Base-by-base conservation (phyloP, 2,329 filamentous ascomycete species). In the Xylariomycetidae sp. region DNA sequence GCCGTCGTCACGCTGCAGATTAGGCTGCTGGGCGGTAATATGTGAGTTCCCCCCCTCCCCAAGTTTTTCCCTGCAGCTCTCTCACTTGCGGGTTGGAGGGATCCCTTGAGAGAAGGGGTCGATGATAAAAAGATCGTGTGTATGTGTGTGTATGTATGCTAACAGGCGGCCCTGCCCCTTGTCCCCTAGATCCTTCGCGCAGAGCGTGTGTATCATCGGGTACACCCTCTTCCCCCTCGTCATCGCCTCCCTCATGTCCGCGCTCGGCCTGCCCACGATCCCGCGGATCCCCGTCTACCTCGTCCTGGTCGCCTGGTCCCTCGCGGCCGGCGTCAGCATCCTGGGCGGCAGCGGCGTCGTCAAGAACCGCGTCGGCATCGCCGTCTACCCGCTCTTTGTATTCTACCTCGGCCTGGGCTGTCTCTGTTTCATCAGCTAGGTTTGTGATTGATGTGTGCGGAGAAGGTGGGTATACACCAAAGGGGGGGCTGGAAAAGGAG, bases 171-270 rank as follows among this genome's bases (percentile, higher is more conserved):
- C n/a, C n/a, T n/a, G n/a, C n/a, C n/a, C n/a, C n/a, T n/a, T n/a
- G n/a, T n/a, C n/a, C n/a, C n/a, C n/a, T n/a, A n/a, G n/a, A n/a
- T 96, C 92, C 13, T 98, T 98, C 61, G 92, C 94, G 55, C 92
- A 98, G 63, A 94, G 88, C 37, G 78, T 98, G 48, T 97, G 89
- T 62, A 94, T 98, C 51, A 98, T 98, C 57, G 92, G 92, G 28
- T 98, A 98, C 63, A 98, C 92, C 1, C 77, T 98, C 36, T 98
- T 98, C 66, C 92, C 92, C 2, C 77, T 98, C 33, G 92, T 97
- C 50, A 85, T 98, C 48, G 94, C 94, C 6, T 81, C 90, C 2
- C 67, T 96, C 32, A 77, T 98, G 44, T 95, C 88, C 36, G 90
- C 90, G 1, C 57, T 98, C 19, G 73, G 78, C 31, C 72, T 97